Evolutionary conservation across 2,329 filamentous ascomycete species (phyloP).

Genomic region (Botryotinia globosa): DNA sequence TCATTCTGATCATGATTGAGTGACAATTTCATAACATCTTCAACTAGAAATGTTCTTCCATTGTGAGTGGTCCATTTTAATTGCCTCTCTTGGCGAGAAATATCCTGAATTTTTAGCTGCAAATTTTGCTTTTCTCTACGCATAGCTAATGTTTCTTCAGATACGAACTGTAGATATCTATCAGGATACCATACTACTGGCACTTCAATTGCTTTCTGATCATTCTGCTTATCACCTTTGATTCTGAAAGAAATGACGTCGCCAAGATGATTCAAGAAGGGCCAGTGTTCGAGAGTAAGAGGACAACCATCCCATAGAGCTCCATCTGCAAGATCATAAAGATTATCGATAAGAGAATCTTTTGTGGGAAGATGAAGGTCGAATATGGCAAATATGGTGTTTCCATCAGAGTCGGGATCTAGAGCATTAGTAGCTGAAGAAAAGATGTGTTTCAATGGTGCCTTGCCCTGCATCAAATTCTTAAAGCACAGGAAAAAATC

Average conservation of each 20-base stretch:
- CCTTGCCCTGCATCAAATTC: slow-evolving; percentile 21
- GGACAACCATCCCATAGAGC: slow-evolving; percentile 33
- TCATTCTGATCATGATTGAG: slow-evolving; percentile 35
- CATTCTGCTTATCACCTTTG: slow-evolving; percentile 39
- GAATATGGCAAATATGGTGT: slow-evolving; percentile 36
- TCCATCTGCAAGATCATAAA: slow-evolving; percentile 39
- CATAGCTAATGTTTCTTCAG: slow-evolving; percentile 48
- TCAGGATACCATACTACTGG: slow-evolving; percentile 53
- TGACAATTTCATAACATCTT: slow-evolving; percentile 35
- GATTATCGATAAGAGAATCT: slow-evolving; percentile 30
- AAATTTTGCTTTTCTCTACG: slow-evolving; percentile 32
- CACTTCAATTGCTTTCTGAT: slow-evolving; percentile 48
- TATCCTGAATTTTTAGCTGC: slow-evolving; percentile 14
- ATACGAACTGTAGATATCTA: slow-evolving; percentile 48
- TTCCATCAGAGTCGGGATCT: slow-evolving; percentile 10
- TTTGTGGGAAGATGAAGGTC: slow-evolving; percentile 32
- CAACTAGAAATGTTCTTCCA: slow-evolving; percentile 33
- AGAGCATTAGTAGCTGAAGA: slow-evolving; percentile 32
- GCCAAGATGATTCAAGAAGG: slow-evolving; percentile 40
- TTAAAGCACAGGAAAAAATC: slow-evolving; percentile 34
- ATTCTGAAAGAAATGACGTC: slow-evolving; percentile 52
- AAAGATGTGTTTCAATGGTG: slow-evolving; percentile 31
- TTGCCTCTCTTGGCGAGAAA: slow-evolving; percentile 23
- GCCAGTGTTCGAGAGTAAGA: slow-evolving; percentile 27
- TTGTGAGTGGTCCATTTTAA: slow-evolving; percentile 24